Evolutionary conservation across 768 basidiomycete species (phyloP).

Genomic region (Boletus subcaerulescens): DNA sequence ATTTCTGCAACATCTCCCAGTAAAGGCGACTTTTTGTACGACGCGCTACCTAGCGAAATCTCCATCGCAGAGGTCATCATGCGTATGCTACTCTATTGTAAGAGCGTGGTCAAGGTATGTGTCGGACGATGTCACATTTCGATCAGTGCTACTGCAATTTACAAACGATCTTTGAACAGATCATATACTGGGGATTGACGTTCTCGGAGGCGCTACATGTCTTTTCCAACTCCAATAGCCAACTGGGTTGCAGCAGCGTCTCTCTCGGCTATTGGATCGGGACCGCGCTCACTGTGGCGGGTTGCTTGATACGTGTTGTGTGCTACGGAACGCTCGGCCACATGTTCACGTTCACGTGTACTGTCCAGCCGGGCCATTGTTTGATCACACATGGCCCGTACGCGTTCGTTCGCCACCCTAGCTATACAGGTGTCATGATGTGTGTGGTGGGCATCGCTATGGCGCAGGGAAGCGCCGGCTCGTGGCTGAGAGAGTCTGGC

Average conservation of each 20-base stretch:
- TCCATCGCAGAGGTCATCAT: background rate
- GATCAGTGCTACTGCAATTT: background rate
- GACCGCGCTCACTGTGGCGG: background rate
- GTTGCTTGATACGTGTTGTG: background rate
- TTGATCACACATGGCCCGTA: background rate
- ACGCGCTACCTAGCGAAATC: background rate
- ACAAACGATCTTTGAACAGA: background rate
- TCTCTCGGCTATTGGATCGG: background rate
- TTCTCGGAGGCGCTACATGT: background rate
- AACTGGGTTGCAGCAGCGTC: background rate
- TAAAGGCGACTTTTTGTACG: background rate
- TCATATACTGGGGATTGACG: background rate
- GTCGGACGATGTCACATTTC: background rate
- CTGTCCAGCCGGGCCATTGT: background rate
- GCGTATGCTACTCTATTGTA: background rate
- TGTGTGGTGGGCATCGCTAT: background rate
- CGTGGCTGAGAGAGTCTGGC: slow-evolving; percentile 6
- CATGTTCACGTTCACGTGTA: background rate
- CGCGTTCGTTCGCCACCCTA: slow-evolving; percentile 2
- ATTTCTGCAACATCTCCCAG: background rate
- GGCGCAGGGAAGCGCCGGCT: background rate
- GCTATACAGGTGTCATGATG: background rate
- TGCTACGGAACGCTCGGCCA: slow-evolving; percentile 1
- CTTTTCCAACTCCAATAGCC: background rate
- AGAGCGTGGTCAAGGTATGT: slow-evolving; percentile 1